phyloP scores from a whole-genome alignment of 179 eudicot species.

The Sideroxylon spinosum region DNA sequence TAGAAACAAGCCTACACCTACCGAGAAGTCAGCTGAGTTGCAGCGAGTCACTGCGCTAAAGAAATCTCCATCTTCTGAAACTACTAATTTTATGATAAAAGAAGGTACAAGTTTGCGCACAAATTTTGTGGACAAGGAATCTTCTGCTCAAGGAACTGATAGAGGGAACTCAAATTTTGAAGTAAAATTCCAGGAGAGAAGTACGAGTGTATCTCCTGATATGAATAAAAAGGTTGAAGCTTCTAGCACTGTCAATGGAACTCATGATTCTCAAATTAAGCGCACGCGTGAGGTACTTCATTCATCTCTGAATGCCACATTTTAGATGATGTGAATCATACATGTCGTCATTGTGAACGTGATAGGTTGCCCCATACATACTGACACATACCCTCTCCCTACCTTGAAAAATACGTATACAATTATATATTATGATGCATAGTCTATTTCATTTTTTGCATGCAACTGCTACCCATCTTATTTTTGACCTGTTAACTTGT shows the following conservation, averaged over 20 bases:
- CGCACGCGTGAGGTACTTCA: slow-evolving; percentile 42
- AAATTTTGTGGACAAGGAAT: slow-evolving; percentile 4
- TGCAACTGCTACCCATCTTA: neutral
- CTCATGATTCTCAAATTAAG: slow-evolving; percentile 23
- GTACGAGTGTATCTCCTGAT: slow-evolving; percentile 25
- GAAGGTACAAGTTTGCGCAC: slow-evolving; percentile 18
- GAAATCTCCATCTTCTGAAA: slow-evolving; percentile 31
- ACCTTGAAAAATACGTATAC: no score
- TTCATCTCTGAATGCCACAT: slow-evolving; percentile 2
- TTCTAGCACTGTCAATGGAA: slow-evolving; percentile 22
- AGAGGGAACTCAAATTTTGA: slow-evolving; percentile 15
- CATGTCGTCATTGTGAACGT: neutral
- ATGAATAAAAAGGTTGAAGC: slow-evolving; percentile 34
- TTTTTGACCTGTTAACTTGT: neutral
- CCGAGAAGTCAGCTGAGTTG: slow-evolving; percentile 66
- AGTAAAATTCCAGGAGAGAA: slow-evolving; percentile 28
- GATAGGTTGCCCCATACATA: neutral
- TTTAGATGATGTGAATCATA: neutral
- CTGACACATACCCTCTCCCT: neutral
- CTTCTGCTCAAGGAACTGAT: slow-evolving; percentile 26
- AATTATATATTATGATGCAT: neutral
- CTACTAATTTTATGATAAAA: slow-evolving; percentile 22
- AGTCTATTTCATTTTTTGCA: neutral
- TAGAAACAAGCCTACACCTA: slow-evolving; percentile 55
- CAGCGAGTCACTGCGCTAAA: slow-evolving; percentile 53